Evolutionary conservation across 306 rosid species (phyloP).

Genomic region (Prunus davidiana): DNA sequence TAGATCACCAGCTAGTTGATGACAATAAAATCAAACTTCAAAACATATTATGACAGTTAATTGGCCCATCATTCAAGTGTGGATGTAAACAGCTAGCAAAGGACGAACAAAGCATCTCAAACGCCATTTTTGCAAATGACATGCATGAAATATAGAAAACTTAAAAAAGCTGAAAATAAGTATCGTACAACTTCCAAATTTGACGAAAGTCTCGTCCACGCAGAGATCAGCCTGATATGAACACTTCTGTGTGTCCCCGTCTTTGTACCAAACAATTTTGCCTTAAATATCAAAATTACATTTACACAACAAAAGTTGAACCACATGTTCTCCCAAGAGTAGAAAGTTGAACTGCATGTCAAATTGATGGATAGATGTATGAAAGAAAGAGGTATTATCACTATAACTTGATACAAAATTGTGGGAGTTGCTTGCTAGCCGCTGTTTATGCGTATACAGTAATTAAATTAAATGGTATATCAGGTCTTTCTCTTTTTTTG

Average conservation of each 20-base stretch:
- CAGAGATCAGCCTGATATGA: background rate
- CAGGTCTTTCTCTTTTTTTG: slow-evolving; percentile 34
- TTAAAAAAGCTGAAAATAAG: background rate
- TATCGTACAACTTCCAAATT: background rate
- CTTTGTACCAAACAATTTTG: background rate
- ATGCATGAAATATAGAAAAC: no score
- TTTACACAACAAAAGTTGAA: background rate
- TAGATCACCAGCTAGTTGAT: no score
- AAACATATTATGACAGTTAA: no score
- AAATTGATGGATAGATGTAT: background rate
- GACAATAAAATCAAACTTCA: no score
- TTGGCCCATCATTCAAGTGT: no score
- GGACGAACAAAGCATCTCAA: no score
- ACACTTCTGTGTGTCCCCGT: background rate
- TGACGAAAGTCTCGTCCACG: background rate
- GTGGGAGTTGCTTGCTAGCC: background rate
- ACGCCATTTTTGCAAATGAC: no score
- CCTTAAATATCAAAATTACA: background rate
- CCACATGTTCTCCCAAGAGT: background rate
- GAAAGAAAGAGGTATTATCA: background rate
- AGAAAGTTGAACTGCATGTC: no score
- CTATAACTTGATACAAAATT: background rate
- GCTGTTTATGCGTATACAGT: background rate
- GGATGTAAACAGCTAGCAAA: no score
- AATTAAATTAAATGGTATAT: background rate